Evolutionary conservation across 1,284 basidiomycete genomes (phyloP), one percentile per base, ranked within the genome.

Genomic region (Puccinia coronata): DNA sequence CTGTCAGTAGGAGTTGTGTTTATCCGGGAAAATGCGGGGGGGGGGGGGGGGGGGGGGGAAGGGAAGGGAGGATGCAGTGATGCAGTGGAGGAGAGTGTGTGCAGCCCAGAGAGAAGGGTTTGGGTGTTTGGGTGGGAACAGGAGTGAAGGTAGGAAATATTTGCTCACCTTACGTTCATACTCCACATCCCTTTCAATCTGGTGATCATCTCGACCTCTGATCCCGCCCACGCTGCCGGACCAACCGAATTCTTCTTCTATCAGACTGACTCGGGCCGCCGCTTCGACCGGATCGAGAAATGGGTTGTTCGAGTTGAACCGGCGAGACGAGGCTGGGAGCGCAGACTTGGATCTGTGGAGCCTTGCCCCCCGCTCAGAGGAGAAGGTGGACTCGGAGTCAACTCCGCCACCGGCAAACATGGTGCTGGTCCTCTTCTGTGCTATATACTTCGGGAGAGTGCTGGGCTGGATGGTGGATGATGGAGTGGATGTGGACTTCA

Each of bases 231-330:
- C 65, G 9, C 63, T 70, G 25, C 77, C 77, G 11, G 67, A 71
- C 77, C 77, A 80, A 41, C 77, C 77, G 53, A 80, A 80, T 51
- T 71, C 69, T 28, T 80, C 77, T n/a, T 80, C 77, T 36, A 67
- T 55, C 20, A 78, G 16, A 23, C 41, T 49, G 49, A 70, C 47
- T 25, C 65, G 41, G 31, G 61, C 49, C 25, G 63, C 61, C 6
- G 61, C 36, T 57, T 78, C 31, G 47, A 53, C 34, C 16, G 63
- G 43, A 18, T 78, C 76, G 43, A 67, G 31, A 28, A 78, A 67
- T 1, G 76, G 63, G 23, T 70, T 70, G 57, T 43, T 76, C 23
- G 61, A 41, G n/a, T 39, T 55, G 31, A 47, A 41, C 36, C 36
- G 31, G 8, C 47, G 61, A 31, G 67, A 28, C 51, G 59, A 55